Evolutionary conservation across 108 stramenopile species (phyloP), one percentile per base, ranked within the genome.

Genomic region (Skeletonema marinoi): DNA sequence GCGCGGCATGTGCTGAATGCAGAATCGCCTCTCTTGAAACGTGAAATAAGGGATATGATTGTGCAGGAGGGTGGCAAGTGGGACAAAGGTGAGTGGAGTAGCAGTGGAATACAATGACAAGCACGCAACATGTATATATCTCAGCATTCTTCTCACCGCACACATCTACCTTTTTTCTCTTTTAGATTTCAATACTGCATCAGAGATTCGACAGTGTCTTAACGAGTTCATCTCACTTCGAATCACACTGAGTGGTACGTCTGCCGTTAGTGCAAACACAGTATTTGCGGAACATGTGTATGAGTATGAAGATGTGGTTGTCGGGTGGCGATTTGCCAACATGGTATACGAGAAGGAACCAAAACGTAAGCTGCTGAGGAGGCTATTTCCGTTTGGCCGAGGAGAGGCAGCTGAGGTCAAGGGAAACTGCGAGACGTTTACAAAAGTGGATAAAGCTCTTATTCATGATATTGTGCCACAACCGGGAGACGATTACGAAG

Each of bases 241-340:
- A 42, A 66, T 74, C 25, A 74, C 74, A 8, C 56, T 74, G 4
- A 74, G 74, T 42, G 75, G 75, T 17, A 77, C 75, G 39, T 70
- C 75, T 12, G 69, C 68, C 11, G 61, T 70, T 11, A 70, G 61
- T 50, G 68, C 75, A 9, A 39, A 35, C 14, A 68, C 75, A 21
- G 75, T 77, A 5, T 70, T 60, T 63, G 58, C 68, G 11, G 68
- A 77, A 32, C 68, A 77, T 32, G 68, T 77, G 8, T 77, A 77
- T 50, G 68, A 62, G 39, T 70, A 61, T 63, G 69, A 77, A 61
- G 75, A 77, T 63, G 69, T 77, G 2, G 69, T 29, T 46, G 75
- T 77, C 19, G 75, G 75, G 12, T 77, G 68, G 68, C 68, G 69
- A 42, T 77, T 77, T 46, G 75, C 75, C 10, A 77, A 77, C 31